Conservation (phyloP, 2,329 filamentous ascomycete genomes). For the Bimuria novae-zelandiae region DNA sequence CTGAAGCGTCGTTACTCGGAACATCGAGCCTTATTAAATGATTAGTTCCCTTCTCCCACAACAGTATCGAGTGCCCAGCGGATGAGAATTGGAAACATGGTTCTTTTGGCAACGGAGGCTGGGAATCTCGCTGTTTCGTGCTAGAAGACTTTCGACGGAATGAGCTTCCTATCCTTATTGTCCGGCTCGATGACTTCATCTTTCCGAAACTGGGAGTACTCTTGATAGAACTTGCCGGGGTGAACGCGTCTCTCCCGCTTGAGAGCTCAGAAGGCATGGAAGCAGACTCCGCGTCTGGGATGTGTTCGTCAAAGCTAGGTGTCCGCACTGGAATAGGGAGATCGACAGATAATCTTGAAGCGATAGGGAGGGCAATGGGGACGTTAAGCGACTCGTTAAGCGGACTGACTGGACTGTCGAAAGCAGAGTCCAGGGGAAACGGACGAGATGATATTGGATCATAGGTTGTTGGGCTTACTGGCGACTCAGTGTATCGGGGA, state of each 20-base stretch:
- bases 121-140: slow-evolving; percentile 18
- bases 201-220: slow-evolving; percentile 22
- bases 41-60: slow-evolving; percentile 24
- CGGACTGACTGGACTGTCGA: slow-evolving; percentile 25
- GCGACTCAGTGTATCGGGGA: slow-evolving; percentile 29
- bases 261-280: slow-evolving; percentile 21
- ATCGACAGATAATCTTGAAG: slow-evolving; percentile 26
- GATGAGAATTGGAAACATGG: slow-evolving; percentile 39
- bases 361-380: slow-evolving; percentile 24
- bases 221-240: slow-evolving; percentile 20
- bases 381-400: slow-evolving; percentile 30
- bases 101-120: slow-evolving; percentile 32
- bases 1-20: slow-evolving; percentile 26
- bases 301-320: slow-evolving; percentile 14
- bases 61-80: slow-evolving; percentile 25
- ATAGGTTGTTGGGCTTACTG: slow-evolving; percentile 25
- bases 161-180: slow-evolving; percentile 26
- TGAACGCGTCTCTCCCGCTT: slow-evolving; percentile 13
- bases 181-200: slow-evolving; percentile 25
- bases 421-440: slow-evolving; percentile 14
- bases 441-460: slow-evolving; percentile 7
- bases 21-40: slow-evolving; percentile 38
- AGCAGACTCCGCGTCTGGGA: slow-evolving; percentile 7
- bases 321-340: slow-evolving; percentile 30
- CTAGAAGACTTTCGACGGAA: slow-evolving; percentile 24